Base-by-base conservation (phyloP, 805 yeast species). In the Wickerhamiella cacticola region DNA sequence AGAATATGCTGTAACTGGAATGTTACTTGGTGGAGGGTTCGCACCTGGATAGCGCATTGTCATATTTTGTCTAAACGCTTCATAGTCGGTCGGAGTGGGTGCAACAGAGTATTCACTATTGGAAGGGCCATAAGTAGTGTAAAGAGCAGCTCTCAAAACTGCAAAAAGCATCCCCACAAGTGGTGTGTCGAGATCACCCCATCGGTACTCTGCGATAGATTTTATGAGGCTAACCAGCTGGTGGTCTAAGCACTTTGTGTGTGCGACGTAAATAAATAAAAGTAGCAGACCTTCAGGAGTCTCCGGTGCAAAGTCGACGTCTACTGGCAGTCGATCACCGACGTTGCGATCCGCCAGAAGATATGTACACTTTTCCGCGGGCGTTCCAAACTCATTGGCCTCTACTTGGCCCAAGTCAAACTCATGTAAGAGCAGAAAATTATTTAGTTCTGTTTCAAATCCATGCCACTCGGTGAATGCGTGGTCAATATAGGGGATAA, bases 1-100 rank as follows among this genome's bases (percentile, higher is more conserved):
- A 15, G 79, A 60, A 77, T 45, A 71, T 69, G 6, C 78, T 64
- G 49, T 72, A 64, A 53, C 74, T 0, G 82, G 78, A 3, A 74
- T 53, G 2, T 64, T 63, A 13, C 74, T 68, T 15, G 68, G 63
- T 0, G 80, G 78, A 12, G 82, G 76, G 4, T 67, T 59, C 52
- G 69, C 80, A 3, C 83, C 66, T 0, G 98, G 96, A 59, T 78
- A 89, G 52, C 94, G 73, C 9, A 85, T 74, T 3, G 70, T 62
- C 2, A 88, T 61, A 51, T 85, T 94, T 46, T 82, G 83, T 52
- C 86, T 70, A 58, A 83, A 87, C 5, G 82, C 77, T 57, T 78
- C 79, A 59, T 84, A 89, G 54, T 88, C 95, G n/a, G 84, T 63
- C 0, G 95, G 95, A 0, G 95, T 79, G 48, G 49, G 48, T 6